phyloP scores from a whole-genome alignment of 1,284 basidiomycete genomes.

The Fomes fomentarius region DNA sequence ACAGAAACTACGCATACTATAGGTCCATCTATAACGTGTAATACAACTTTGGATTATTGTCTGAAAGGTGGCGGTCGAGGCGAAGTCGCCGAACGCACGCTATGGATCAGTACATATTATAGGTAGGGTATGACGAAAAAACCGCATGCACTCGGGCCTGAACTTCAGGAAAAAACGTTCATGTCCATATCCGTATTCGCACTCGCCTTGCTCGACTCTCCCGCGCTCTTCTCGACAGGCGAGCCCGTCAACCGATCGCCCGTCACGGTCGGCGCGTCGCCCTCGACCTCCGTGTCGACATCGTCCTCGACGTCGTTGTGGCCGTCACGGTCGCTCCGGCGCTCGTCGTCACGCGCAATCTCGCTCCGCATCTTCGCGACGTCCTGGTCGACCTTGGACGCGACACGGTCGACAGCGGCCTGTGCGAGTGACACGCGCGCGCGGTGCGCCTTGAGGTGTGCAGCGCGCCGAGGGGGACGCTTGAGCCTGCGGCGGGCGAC shows the following conservation, averaged over 20 bases:
- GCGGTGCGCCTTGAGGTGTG: conserved; percentile 44
- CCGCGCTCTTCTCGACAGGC: not conserved
- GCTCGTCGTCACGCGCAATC: conserved; percentile 61
- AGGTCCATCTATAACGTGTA: too few relatives aligned
- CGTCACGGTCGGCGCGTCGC: conserved; percentile 5
- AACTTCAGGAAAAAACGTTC: too few relatives aligned
- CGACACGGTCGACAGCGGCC: conserved; percentile 76
- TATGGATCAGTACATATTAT: too few relatives aligned
- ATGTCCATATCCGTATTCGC: too few relatives aligned
- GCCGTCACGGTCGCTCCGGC: conserved; percentile 21
- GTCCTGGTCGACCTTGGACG: conserved; percentile 71
- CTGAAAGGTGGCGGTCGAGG: too few relatives aligned
- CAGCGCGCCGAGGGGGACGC: conserved; percentile 44
- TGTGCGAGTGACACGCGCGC: conserved; percentile 85
- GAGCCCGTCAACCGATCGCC: not conserved
- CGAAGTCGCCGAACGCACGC: too few relatives aligned
- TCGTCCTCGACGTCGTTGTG: conserved; percentile 26
- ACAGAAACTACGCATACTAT: too few relatives aligned
- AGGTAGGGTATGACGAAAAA: too few relatives aligned
- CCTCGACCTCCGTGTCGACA: conserved; percentile 18
- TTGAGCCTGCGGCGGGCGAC: conserved; percentile 63
- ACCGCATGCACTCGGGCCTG: too few relatives aligned
- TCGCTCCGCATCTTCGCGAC: conserved; percentile 73
- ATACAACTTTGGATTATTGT: too few relatives aligned
- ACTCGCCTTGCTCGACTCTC: too few relatives aligned